Evolutionary conservation across 305 asterid species (phyloP).

Genomic region (Nicotiana rustica): DNA sequence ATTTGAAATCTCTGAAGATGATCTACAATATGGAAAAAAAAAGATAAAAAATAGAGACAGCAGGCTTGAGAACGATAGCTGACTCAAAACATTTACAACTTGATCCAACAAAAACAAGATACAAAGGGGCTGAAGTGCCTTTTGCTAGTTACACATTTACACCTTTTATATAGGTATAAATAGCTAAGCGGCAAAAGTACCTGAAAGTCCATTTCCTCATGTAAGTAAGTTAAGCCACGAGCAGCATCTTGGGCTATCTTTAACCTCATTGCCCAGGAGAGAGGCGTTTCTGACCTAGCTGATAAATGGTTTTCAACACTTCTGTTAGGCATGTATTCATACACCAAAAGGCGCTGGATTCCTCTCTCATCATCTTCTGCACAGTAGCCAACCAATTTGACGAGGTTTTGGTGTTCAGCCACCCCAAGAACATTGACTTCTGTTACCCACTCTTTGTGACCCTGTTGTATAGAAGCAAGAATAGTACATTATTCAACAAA

Average conservation of each 20-base stretch:
- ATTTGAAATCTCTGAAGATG: constrained; percentile 92
- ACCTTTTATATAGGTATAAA: background rate
- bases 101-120: constrained; percentile 6
- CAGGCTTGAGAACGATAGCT: constrained; percentile 22
- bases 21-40: constrained; percentile 51
- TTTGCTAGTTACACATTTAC: constrained; percentile 5
- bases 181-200: constrained; percentile 45
- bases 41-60: constrained; percentile 26
- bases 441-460: constrained; percentile 99
- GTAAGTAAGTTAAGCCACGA: constrained; percentile 85
- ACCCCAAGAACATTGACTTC: constrained; percentile 96
- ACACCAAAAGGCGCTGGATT: constrained; percentile 89
- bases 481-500: background rate
- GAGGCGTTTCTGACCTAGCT: constrained; percentile 61
- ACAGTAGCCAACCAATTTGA: constrained; percentile 90
- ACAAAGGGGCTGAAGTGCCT: constrained; percentile 1
- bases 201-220: constrained; percentile 98
- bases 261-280: constrained; percentile 88
- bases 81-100: constrained; percentile 14
- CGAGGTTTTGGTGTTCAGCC: constrained; percentile 92
- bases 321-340: constrained; percentile 89
- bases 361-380: constrained; percentile 99
- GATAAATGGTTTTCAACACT: constrained; percentile 97
- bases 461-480: constrained; percentile 54
- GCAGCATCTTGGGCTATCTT: constrained; percentile 93